A percentile compares a stretch with the other conserved stretches of the same genome.
Evolutionary conservation across 495 filamentous ascomycete species (phyloP).

Genomic region (Patellaria atrata): DNA sequence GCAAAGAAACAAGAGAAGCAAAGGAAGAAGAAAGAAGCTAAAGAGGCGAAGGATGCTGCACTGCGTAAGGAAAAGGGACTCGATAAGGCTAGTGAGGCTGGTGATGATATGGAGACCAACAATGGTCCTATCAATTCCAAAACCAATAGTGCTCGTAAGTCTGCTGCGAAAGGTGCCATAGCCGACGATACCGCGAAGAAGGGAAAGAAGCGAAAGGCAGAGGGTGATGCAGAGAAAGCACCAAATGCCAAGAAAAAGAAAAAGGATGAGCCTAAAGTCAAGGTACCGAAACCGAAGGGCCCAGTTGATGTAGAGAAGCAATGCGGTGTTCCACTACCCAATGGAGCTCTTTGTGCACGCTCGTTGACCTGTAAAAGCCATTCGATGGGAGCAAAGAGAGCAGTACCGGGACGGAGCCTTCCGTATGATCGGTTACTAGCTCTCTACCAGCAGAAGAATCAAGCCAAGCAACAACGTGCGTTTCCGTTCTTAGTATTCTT

Average conservation of each 20-base stretch:
- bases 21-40: constrained; percentile 34
- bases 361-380: constrained; percentile 95
- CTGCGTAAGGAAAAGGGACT: constrained; percentile 29
- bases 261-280: constrained; percentile 79
- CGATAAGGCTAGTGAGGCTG: too few species aligned
- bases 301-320: constrained; percentile 96
- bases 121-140: constrained; percentile 2
- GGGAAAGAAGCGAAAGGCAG: constrained; percentile 89
- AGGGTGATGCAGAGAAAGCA: constrained; percentile 52
- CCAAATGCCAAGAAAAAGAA: constrained; percentile 86
- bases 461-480: constrained; percentile 88
- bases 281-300: constrained; percentile 77
- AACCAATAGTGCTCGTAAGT: constrained; percentile 27
- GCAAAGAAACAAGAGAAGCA: constrained; percentile 35
- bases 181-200: constrained; percentile 48
- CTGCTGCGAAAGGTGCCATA: constrained; percentile 53
- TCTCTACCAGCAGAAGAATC: constrained; percentile 97
- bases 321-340: constrained; percentile 78
- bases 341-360: constrained; percentile 77
- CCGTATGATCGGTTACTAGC: constrained; percentile 91
- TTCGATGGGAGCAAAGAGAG: constrained; percentile 88
- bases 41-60: constrained; percentile 37
- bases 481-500: constrained; percentile 8
- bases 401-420: constrained; percentile 74
- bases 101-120: constrained; percentile 19